phyloP scores from a whole-genome alignment of 148 eudicot species.

The Spergularia bocconei region DNA sequence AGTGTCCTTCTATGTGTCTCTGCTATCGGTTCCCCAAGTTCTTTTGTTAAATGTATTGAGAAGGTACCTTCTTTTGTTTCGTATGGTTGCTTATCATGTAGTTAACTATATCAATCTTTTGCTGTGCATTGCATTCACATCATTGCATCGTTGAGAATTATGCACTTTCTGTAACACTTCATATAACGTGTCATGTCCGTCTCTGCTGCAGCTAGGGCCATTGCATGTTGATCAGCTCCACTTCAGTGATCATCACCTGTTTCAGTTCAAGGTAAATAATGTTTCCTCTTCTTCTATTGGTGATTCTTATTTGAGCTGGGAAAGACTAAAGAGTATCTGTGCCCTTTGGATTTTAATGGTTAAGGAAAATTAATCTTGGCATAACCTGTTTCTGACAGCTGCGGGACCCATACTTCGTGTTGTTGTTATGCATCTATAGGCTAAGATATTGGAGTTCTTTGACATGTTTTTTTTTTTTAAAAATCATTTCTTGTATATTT shows the following conservation, averaged over 20 bases:
- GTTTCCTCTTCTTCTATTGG: slow-evolving; percentile 2
- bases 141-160: not conserved
- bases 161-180: not conserved
- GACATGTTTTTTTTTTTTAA: not conserved
- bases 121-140: not conserved
- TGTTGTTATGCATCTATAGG: not conserved
- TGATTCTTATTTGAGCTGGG: not conserved
- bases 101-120: not conserved
- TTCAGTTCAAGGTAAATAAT: slow-evolving; percentile 50
- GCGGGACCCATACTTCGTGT: too few species aligned
- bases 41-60: slow-evolving; percentile 60
- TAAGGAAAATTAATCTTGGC: not conserved
- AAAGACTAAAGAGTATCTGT: not conserved
- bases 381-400: not conserved
- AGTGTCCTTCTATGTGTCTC: slow-evolving; percentile 65
- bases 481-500: not conserved
- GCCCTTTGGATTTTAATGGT: not conserved
- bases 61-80: slow-evolving; percentile 43
- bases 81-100: not conserved
- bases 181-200: not conserved
- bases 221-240: slow-evolving; percentile 54
- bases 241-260: slow-evolving; percentile 76
- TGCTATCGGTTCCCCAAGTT: slow-evolving; percentile 79
- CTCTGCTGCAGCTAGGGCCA: slow-evolving; percentile 67
- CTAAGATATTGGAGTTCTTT: not conserved